Conservation (phyloP, 2,329 filamentous ascomycete genomes). For the Fusarium denticulatum region DNA sequence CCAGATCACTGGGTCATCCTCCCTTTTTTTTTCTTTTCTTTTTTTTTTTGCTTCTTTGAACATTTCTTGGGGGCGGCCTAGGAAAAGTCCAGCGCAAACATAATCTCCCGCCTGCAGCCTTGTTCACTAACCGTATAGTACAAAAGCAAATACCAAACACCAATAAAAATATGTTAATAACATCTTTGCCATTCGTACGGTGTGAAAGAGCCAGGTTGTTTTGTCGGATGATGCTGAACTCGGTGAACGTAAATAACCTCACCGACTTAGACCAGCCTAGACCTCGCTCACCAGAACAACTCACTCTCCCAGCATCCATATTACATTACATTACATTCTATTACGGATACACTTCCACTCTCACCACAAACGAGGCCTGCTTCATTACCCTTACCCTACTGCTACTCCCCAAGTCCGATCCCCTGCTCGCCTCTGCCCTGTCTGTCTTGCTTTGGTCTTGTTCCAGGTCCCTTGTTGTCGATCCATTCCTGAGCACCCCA, state of each 20-base stretch:
- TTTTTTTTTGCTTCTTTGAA: not conserved
- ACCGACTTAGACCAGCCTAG: conserved; percentile 29
- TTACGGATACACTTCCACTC: conserved; percentile 10
- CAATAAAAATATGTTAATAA: not conserved
- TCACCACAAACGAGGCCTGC: conserved; percentile 27
- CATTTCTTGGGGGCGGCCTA: not conserved
- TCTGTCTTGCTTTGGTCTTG: conserved; percentile 18
- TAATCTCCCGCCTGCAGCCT: conserved; percentile 42
- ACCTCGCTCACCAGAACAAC: conserved; percentile 4
- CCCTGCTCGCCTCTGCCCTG: conserved; percentile 7
- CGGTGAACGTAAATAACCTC: conserved; percentile 32
- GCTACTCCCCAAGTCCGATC: not conserved
- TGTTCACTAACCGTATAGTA: conserved; percentile 11
- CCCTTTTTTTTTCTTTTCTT: conserved; percentile 11
- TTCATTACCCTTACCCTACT: not conserved
- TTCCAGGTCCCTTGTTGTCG: conserved; percentile 35
- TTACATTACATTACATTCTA: not conserved
- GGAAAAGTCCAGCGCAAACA: not conserved
- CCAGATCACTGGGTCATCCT: conserved; percentile 44
- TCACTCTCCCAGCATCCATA: not conserved
- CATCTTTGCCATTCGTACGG: not conserved
- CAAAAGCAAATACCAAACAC: not conserved
- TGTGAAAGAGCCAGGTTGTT: not conserved
- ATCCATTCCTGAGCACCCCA: conserved; percentile 30
- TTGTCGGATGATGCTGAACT: conserved; percentile 13